Evolutionary conservation across 1,284 basidiomycete species (phyloP), one percentile per base, ranked within the genome.

Genomic region (Schizophyllum commune): DNA sequence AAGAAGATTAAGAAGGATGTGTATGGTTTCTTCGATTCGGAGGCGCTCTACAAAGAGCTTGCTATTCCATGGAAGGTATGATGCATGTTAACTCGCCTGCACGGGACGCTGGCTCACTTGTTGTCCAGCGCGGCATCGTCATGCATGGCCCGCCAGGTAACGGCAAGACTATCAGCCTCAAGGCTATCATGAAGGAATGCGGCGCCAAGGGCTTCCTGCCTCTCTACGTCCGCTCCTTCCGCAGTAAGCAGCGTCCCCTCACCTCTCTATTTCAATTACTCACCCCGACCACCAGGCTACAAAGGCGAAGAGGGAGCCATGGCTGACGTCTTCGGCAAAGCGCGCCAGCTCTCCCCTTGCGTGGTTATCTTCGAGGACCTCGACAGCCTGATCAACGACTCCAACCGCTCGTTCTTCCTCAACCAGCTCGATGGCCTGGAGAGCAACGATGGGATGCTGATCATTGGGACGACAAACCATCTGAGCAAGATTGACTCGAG

Each of bases 381-480:
- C 6, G 92, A 94, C 68, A 88, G 85, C 64, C 77, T 92, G 56
- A 89, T 94, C 74, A 89, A 83, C 63, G 83, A 91, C 67, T 57
- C 70, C 8, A 92, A 92, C 68, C 82, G 91, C 22, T 89, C 89
- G 0, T 93, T 89, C 78, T 94, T 94, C 82, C 78, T 94, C 57
- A 93, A 93, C 68, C 87, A 92, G 68, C 75, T 93, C 11, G 88
- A 91, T 65, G 89, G 89, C 1, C 72, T 91, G 32, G 81, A 84
- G 67, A 80, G 84, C 33, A 93, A 93, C 67, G 84, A 92, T 65
- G 91, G 91, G 0, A 66, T 94, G 7, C 79, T 93, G 54, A 76
- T 92, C 68, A 86, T 93, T 65, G 89, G 83, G 15, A 89, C 91
- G 0, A 93, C 92, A 22, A 94, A 94, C 69, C 90, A 93, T 71